A percentile compares a stretch with the other conserved stretches of the same genome.
Conservation (phyloP, 2,329 filamentous ascomycete species). For the Sporothrix curviconia region DNA sequence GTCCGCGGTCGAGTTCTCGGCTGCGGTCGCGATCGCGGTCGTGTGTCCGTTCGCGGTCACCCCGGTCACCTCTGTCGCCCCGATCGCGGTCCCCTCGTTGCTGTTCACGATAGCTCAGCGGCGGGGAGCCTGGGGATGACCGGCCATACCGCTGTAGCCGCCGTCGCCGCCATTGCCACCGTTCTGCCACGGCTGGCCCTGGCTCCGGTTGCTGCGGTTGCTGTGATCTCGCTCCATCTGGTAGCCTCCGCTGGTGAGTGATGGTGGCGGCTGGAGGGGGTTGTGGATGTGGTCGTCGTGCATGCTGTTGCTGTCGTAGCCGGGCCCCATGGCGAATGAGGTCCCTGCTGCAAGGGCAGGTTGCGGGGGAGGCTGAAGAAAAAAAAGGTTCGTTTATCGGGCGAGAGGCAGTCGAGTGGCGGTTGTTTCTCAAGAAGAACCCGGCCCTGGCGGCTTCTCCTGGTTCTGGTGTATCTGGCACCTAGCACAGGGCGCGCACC, state of each 20-base stretch:
- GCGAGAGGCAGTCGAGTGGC: background rate
- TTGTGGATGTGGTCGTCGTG: conserved; percentile 32
- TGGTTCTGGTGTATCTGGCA: background rate
- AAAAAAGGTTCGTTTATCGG: background rate
- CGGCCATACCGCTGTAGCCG: conserved; percentile 19
- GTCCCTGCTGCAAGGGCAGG: background rate
- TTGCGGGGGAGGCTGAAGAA: background rate
- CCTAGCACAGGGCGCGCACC: conserved; percentile 3
- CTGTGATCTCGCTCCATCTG: conserved; percentile 24
- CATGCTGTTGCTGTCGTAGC: conserved; percentile 36
- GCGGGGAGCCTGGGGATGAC: conserved; percentile 29
- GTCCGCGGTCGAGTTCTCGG: conserved; percentile 23
- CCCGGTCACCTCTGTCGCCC: conserved; percentile 19
- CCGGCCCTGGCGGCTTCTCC: conserved; percentile 2
- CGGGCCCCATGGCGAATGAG: conserved; percentile 19
- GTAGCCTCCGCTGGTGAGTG: conserved; percentile 18
- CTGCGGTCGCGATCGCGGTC: conserved; percentile 25
- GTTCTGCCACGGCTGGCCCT: conserved; percentile 19
- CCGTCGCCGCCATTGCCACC: conserved; percentile 16
- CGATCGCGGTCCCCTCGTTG: conserved; percentile 19
- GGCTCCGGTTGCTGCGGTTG: conserved; percentile 16
- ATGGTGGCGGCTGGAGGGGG: conserved; percentile 18
- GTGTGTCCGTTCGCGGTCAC: conserved; percentile 24
- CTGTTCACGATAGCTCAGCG: conserved; percentile 28
- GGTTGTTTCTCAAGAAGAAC: background rate